These are phyloP conservation scores for Colletotrichum orchidophilum DNA, from an alignment of 2,329 filamentous ascomycete genomes.

Conservation along the genomic window DNA sequence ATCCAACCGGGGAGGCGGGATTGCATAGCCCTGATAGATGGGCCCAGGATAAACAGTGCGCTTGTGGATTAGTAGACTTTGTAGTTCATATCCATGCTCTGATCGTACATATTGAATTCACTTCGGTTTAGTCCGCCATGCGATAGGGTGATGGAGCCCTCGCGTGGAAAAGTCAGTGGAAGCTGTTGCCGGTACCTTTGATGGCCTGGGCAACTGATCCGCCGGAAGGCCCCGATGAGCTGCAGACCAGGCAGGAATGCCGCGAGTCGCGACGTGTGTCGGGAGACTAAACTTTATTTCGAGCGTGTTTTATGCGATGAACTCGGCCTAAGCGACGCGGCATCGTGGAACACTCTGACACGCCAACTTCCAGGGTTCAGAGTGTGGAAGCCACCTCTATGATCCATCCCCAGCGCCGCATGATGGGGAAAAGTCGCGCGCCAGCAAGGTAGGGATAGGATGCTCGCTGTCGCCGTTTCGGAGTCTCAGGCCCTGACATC, in stretches of 20 bases:
- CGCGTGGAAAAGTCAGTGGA: too few relatives aligned
- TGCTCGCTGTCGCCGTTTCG: constrained; percentile 11
- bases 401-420: not conserved
- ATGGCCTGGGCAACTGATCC: too few relatives aligned
- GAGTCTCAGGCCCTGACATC: constrained; percentile 6
- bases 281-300: not conserved
- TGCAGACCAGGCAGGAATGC: not conserved
- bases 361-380: not conserved
- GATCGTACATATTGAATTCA: not conserved
- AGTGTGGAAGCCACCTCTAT: not conserved
- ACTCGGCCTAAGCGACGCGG: not conserved
- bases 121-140: too few relatives aligned
- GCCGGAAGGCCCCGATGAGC: not conserved
- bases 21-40: constrained; percentile 16
- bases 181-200: too few relatives aligned
- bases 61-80: not conserved
- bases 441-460: not conserved
- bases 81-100: not conserved
- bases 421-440: not conserved
- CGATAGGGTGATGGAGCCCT: too few relatives aligned
- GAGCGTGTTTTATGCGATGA: not conserved
- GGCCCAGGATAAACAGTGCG: constrained; percentile 14
- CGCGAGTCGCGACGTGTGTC: not conserved
- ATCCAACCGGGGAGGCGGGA: constrained; percentile 5
- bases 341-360: constrained; percentile 4